Conservation (phyloP, 192 early-diverging fungal species). For the Chytriomyces sp. region DNA sequence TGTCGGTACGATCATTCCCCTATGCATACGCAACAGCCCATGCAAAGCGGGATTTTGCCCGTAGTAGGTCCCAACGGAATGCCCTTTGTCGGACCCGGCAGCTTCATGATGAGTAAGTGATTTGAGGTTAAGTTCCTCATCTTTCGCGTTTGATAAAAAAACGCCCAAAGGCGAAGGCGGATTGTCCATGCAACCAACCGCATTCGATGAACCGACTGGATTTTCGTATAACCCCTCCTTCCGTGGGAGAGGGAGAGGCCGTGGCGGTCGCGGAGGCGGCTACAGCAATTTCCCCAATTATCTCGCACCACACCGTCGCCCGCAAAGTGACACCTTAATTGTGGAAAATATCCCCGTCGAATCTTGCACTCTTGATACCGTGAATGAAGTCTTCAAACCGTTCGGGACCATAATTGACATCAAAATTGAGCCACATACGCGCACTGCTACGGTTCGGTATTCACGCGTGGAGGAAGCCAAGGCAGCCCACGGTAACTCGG, state of each 20-base stretch:
- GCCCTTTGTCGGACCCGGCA: too few species aligned
- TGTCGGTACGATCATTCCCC: constrained; percentile 79
- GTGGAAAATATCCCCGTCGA: constrained; percentile 80
- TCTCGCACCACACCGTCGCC: constrained; percentile 25
- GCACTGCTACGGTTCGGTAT: constrained; percentile 69
- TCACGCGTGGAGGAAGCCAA: constrained; percentile 61
- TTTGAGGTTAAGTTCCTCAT: too few species aligned
- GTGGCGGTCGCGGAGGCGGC: background rate
- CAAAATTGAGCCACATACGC: constrained; percentile 54
- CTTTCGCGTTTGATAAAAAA: too few species aligned
- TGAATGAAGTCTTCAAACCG: constrained; percentile 76
- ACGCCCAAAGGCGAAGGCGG: constrained; percentile 36
- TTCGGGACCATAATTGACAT: constrained; percentile 80
- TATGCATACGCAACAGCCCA: constrained; percentile 69
- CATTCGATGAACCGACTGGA: background rate
- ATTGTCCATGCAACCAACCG: constrained; percentile 2
- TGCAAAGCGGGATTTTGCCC: too few species aligned
- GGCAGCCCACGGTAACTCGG: constrained; percentile 72
- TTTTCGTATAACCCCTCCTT: background rate
- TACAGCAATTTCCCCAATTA: background rate
- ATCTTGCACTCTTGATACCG: constrained; percentile 64
- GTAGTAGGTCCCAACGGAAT: too few species aligned
- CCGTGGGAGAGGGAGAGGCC: constrained; percentile 23
- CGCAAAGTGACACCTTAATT: constrained; percentile 56
- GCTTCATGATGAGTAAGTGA: too few species aligned